Base-by-base conservation (phyloP, 768 basidiomycete genomes). In the Coprinopsis sp. region DNA sequence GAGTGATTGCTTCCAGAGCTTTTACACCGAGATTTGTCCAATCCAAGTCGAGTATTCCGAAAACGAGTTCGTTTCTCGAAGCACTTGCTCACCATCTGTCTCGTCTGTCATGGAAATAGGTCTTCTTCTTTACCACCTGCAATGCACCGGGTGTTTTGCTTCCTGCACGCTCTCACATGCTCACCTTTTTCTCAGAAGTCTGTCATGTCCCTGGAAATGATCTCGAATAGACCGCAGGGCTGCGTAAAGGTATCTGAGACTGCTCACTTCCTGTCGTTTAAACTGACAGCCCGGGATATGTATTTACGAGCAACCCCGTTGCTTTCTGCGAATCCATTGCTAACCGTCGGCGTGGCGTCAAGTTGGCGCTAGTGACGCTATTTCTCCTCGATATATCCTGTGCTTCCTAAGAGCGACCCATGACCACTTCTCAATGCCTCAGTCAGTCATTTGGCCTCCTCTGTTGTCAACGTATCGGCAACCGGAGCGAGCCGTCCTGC, bases 21-120 rank as follows among this genome's bases (percentile, higher is more conserved):
- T 37, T 62, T 68, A 58, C 59, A 61, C 70, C 70, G 68, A 70
- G 56, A 55, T 67, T 71, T 66, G 48, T 50, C 67, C 68, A 45
- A 43, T 51, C 46, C 27, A 21, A 21, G 50, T 55, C 50, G 37
- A 49, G 40, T 42, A 42, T 42, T 23, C 38, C 40, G 40, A 42
- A 30, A 21, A 37, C 12, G 40, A 42, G 19, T 11, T 30, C 27
- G 6, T 6, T 16, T 42, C 11, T 12, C 19, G 6, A 5, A 28
- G 18, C 30, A 24, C 30, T 28, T 24, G 25, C 27, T 42, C 24
- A 30, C 6, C 27, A 28, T 30, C 27, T 18, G 24, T 18, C 19
- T 28, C 25, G 13, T 21, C 38, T 19, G 25, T 42, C 27, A 18
- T 18, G 12, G 12, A 18, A 7, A 10, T 37, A 18, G 34, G 7